Evolutionary conservation across 176 grass and related monocot species (phyloP).

Genomic region (Miscanthus lutarioriparius): DNA sequence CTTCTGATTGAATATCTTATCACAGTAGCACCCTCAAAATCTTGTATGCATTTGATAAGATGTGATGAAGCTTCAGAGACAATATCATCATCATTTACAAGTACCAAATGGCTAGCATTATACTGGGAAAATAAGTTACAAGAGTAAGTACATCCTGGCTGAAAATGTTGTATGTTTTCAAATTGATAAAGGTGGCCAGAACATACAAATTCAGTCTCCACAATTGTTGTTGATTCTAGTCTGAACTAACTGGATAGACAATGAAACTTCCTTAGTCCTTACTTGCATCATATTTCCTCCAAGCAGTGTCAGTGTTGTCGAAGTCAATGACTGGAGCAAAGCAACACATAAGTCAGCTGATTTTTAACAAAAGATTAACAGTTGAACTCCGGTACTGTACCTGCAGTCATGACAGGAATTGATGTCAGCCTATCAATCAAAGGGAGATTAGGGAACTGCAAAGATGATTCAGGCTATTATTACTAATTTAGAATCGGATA

Average conservation of each 20-base stretch:
- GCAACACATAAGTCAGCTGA: conserved; percentile 29
- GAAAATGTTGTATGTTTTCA: neutral
- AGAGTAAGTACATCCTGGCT: conserved; percentile 22
- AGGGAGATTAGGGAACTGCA: conserved; percentile 76
- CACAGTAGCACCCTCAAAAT: conserved; percentile 73
- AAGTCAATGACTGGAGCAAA: conserved; percentile 83
- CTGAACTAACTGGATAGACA: conserved; percentile 12
- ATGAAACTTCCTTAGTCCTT: conserved; percentile 49
- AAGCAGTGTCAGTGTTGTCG: conserved; percentile 80
- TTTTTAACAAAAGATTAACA: conserved; percentile 25
- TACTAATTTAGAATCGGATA: conserved; percentile 20
- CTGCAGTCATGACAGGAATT: conserved; percentile 76
- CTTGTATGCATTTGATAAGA: conserved; percentile 64
- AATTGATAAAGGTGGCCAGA: conserved; percentile 21
- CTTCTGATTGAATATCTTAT: conserved; percentile 49
- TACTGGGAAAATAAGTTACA: conserved; percentile 47
- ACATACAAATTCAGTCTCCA: conserved; percentile 85
- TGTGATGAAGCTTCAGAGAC: conserved; percentile 48
- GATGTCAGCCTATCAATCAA: conserved; percentile 81
- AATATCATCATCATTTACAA: conserved; percentile 66
- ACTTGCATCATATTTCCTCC: conserved; percentile 92
- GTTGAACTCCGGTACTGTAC: conserved; percentile 45
- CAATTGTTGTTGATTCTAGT: conserved; percentile 54
- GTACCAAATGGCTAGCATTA: conserved; percentile 58
- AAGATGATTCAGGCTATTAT: conserved; percentile 39